Evolutionary conservation across 306 rosid genomes (phyloP), one percentile per base, ranked within the genome.

Genomic region (Quercus variabilis): DNA sequence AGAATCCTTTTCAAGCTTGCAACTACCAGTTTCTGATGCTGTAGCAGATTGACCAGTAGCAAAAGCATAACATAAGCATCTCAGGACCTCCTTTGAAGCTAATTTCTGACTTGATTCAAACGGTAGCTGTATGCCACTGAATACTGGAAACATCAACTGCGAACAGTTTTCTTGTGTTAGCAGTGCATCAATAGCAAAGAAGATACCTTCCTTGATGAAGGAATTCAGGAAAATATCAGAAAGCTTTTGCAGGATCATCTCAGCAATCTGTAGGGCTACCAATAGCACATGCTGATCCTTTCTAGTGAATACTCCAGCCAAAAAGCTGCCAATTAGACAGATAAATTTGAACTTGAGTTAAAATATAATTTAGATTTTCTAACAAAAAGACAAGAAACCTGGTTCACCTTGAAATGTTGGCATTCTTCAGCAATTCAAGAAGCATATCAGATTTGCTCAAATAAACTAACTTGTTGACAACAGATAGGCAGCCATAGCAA

Each of bases 181-280:
- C 59, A 96, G 86, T 31, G 96, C 91, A 78, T 91, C 90, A 41
- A 96, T 89, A 52, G 98, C 96, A 84, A 93, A 93, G 86, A 86
- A 88, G 77, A 93, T 94, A 76, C 99, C 99, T 85, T 96, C 99
- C 85, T 96, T 96, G 25, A 96, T 76, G 80, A 96, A 96, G 51
- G 93, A 86, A 63, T 85, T 87, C 38, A 93, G 81, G 86, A 96
- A 91, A 78, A 38, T 43, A 88, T 87, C 85, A 72, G 94, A 88
- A 80, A 86, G 92, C 79, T 89, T 93, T 38, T 85, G 91, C 80
- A 93, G 93, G 85, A 93, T 86, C 78, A 92, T 88, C 84, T 96
- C 98, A 73, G 93, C 80, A 78, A 90, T 91, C 73, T 80, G 91
- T 74, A 96, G 87, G 73, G 94, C 91, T 80, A 92, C 81, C 78